phyloP scores from a whole-genome alignment of 441 rosid species.

The Lepidium campestre region DNA sequence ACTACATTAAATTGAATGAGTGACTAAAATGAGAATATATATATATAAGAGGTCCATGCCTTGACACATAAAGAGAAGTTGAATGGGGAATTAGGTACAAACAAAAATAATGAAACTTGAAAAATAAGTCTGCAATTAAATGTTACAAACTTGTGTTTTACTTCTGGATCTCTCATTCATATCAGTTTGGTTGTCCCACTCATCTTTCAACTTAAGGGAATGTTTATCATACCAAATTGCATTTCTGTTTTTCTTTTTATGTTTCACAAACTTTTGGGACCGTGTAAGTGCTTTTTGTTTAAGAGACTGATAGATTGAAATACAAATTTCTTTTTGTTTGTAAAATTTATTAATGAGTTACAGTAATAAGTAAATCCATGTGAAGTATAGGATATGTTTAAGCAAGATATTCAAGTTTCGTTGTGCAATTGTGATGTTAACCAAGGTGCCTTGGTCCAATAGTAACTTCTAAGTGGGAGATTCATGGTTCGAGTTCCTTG shows the following conservation, averaged over 20 bases:
- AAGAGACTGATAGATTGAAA: too few species aligned
- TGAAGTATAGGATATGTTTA: too few species aligned
- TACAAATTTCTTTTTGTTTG: too few species aligned
- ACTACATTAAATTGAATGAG: not conserved
- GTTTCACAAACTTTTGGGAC: not conserved
- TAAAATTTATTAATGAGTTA: too few species aligned
- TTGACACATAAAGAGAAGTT: not conserved
- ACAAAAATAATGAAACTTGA: constrained; percentile 9
- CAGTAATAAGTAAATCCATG: too few species aligned
- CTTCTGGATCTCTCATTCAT: constrained; percentile 7
- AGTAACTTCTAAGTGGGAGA: too few species aligned
- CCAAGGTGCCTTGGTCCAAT: too few species aligned
- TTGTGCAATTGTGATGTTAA: too few species aligned
- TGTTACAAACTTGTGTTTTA: constrained; percentile 16
- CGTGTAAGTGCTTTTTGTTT: too few species aligned
- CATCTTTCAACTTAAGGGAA: not conserved
- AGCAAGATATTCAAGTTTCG: too few species aligned
- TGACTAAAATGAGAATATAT: not conserved
- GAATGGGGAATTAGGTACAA: not conserved
- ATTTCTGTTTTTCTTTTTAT: not conserved
- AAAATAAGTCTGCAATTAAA: constrained; percentile 9
- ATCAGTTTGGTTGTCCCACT: constrained; percentile 18
- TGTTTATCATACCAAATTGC: not conserved
- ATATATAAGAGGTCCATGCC: not conserved
- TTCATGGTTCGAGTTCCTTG: too few species aligned